These are phyloP conservation scores for Diaporthe ampelina DNA, from an alignment of 2,329 filamentous ascomycete genomes.

Conservation along the genomic window DNA sequence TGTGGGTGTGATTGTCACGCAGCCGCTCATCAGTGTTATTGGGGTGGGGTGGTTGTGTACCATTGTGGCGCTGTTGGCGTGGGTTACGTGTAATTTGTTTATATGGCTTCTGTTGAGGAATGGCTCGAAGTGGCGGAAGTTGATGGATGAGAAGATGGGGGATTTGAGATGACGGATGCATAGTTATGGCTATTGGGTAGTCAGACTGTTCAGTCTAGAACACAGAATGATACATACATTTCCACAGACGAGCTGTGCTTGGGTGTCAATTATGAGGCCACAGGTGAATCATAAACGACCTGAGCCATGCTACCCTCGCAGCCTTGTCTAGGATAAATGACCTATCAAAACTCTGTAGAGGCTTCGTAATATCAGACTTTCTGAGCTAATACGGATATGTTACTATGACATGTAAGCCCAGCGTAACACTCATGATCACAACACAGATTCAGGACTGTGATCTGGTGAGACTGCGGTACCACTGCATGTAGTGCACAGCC, in stretches of 20 bases:
- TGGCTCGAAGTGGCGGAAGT: conserved; percentile 72
- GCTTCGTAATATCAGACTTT: too few relatives aligned
- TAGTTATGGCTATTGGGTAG: background rate
- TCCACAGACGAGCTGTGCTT: too few relatives aligned
- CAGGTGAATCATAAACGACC: too few relatives aligned
- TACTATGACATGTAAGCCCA: too few relatives aligned
- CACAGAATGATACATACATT: too few relatives aligned
- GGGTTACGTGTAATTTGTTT: conserved; percentile 68
- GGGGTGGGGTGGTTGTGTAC: conserved; percentile 85
- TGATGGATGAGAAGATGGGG: conserved; percentile 67
- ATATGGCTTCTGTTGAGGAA: conserved; percentile 74
- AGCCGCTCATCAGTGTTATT: conserved; percentile 78
- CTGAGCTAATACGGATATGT: too few relatives aligned
- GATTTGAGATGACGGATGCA: background rate
- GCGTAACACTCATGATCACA: too few relatives aligned
- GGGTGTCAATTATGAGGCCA: too few relatives aligned
- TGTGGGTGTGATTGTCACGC: conserved; percentile 76
- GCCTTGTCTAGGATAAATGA: too few relatives aligned
- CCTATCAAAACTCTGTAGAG: too few relatives aligned
- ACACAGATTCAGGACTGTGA: background rate
- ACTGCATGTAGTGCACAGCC: background rate
- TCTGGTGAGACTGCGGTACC: background rate
- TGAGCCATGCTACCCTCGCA: too few relatives aligned
- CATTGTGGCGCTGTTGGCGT: conserved; percentile 63
- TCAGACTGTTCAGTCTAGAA: too few relatives aligned